Evolutionary conservation across 2,329 filamentous ascomycete genomes (phyloP), one percentile per base, ranked within the genome.

Genomic region (Delphinella strobiligena): DNA sequence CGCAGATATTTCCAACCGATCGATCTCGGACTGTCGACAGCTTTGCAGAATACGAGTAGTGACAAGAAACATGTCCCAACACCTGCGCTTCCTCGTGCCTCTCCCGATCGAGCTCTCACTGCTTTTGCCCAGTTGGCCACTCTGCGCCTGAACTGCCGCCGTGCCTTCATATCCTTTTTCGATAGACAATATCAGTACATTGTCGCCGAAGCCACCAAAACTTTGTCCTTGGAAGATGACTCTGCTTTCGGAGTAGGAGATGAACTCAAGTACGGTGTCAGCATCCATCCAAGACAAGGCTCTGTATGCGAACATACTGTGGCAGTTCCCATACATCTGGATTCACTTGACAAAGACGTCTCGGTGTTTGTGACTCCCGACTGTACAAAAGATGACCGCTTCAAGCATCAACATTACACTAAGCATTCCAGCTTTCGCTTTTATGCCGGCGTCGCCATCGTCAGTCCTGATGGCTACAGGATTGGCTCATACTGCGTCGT

Each of bases 151-250:
- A 58, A 62, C 10, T 61, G 63, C 29, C 62, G 65, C 43, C 63
- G 71, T 24, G 62, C 61, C 19, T 67, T 74, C 61, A 62, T 75
- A 4, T 72, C 69, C 43, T 58, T 74, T 36, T 69, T 74, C 47
- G 71, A 72, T 47, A 50, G 55, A 2, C 54, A 58, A 2, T 61
- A 60, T 12, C 68, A 72, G 48, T 71, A 69, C 37, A 63, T 74
- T 36, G 59, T 75, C 31, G 70, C 70, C 22, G 70, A 74, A 49
- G 65, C 67, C 5, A 74, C 71, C 1, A 62, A 59, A 36, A 65
- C 61, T 3, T 44, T 72, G 3, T 64, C 66, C 11, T 51, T 69
- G 1, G 43, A 50, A 24, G 44, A 54, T 30, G 48, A 54, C 24
- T 43, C 40, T 9, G 39, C 43, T 4, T 44, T 53, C 19, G 49